Evolutionary conservation across 1,284 basidiomycete species (phyloP), one percentile per base, ranked within the genome.

Genomic region (Boletellus deceptivus): DNA sequence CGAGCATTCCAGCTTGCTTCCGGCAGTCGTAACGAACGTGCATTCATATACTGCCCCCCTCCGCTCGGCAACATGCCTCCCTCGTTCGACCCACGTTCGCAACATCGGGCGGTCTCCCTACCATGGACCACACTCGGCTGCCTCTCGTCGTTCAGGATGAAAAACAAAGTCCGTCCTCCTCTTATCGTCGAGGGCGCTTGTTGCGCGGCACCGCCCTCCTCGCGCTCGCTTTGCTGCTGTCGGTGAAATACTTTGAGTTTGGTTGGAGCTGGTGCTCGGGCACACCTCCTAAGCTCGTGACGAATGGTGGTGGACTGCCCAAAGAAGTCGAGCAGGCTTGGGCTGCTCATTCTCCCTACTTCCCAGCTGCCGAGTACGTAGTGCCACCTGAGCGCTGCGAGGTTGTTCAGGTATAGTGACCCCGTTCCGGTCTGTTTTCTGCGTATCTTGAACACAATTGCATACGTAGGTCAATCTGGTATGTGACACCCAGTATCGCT

Each of bases 321-420:
- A 53, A 62, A 52, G 52, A 55, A 5, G 48, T 68, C 5, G 65
- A 73, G 42, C 65, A 55, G 18, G 63, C 71, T 6, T 85, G 83
- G 84, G 80, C 75, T 7, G 71, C 77, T 46, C 84, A 84, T 59
- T 76, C 82, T 11, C 84, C 84, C 0, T 86, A 78, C 60, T 78
- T 74, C 52, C 61, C 82, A 2, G 74, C 73, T 5, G 72, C 68
- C 5, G 59, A 64, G n/a, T 86, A 86, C 58, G 46, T 55, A 3
- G 46, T 64, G 0, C 77, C 79, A 0, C 82, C 82, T 2, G 53
- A 59, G 11, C 63, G 65, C 35, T 88, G 86, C 62, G 61, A 64
- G 33, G 67, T 87, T n/a, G 74, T 72, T 35, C 85, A 86, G 71
- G 84, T 80, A 55, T 54, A 60, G 52, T 18, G 9, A 45, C 52